Evolutionary conservation across 2,329 filamentous ascomycete genomes (phyloP), one percentile per base, ranked within the genome.

Genomic region (Fusarium decemcellulare): DNA sequence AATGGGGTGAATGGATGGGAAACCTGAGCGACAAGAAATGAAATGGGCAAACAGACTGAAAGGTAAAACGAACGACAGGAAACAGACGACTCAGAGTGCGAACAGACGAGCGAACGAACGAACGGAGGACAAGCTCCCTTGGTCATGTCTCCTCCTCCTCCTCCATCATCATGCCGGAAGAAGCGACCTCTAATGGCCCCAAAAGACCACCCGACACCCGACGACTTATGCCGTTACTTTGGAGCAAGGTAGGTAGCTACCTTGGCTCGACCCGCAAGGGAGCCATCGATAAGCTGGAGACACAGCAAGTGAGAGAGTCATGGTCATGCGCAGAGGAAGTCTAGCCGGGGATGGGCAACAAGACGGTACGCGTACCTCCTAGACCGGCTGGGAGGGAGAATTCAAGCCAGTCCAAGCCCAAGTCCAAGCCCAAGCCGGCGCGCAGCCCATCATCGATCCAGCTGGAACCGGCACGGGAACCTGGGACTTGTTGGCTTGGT

Each of bases 271-370:
- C n/a, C 50, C 34, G 47, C 16, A 34, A 40, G 23, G 18, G 48
- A 32, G 16, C 34, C n/a, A 53, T 46, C 51, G 60, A 51, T 52
- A 43, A 51, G 63, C 51, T 46, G 61, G 60, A 66, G 64, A 44
- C 44, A 46, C 50, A 59, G 40, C 36, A 30, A 46, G 43, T 39
- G 44, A 39, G 29, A 51, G 39, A 56, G 48, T 39, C 55, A 58
- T 68, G 63, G 67, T 70, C 67, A 70, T 71, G 60, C 51, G 67
- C 43, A 68, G 56, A 53, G 29, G 56, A 65, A 68, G 52, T 59
- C 67, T 68, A 71, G 55, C 52, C 55, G 53, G 43, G 58, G 53
- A 48, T 54, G 32, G 32, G 18, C 43, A 39, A n/a, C 37, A 23
- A 23, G 23, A 23, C 23, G 23, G 40, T 34, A 34, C 8, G 12